Percentiles rank a stretch among this genome's conserved stretches.
Conservation (phyloP, 23 red algal genomes). For the Gracilaria domingensis region DNA sequence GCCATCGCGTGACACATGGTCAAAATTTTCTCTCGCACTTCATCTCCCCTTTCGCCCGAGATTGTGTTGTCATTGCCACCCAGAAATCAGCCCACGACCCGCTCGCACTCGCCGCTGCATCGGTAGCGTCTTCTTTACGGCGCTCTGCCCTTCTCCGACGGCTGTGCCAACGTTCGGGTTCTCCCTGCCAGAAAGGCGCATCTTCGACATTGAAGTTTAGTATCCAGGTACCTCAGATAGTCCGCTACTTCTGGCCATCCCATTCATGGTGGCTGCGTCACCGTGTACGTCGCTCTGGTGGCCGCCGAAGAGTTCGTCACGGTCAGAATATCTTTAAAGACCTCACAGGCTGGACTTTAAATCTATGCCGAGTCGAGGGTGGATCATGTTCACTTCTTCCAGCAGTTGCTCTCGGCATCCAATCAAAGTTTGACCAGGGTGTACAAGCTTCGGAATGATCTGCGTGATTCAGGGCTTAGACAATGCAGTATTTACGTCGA, state of each 20-base stretch:
- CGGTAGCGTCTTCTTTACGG: constrained; percentile 35
- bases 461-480: constrained; percentile 16
- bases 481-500: constrained; percentile 24
- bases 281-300: constrained; percentile 39
- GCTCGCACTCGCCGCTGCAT: constrained; percentile 22
- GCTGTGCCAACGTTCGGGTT: constrained; percentile 51
- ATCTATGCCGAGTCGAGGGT: constrained; percentile 28
- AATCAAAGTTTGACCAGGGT: constrained; percentile 24
- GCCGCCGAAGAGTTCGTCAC: constrained; percentile 36
- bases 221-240: too few species aligned
- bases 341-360: constrained; percentile 6
- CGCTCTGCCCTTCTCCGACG: constrained; percentile 44
- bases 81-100: neutral
- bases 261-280: constrained; percentile 24
- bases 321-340: constrained; percentile 1
- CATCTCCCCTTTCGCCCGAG: constrained; percentile 42
- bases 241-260: too few species aligned
- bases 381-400: constrained; percentile 36
- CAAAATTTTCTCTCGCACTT: constrained; percentile 60
- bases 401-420: constrained; percentile 17
- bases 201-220: too few species aligned
- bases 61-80: neutral
- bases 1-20: constrained; percentile 7
- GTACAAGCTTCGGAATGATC: constrained; percentile 33
- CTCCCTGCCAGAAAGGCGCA: too few species aligned